phyloP scores from a whole-genome alignment of 176 grass and related monocot species.

The Alloteropsis semialata region DNA sequence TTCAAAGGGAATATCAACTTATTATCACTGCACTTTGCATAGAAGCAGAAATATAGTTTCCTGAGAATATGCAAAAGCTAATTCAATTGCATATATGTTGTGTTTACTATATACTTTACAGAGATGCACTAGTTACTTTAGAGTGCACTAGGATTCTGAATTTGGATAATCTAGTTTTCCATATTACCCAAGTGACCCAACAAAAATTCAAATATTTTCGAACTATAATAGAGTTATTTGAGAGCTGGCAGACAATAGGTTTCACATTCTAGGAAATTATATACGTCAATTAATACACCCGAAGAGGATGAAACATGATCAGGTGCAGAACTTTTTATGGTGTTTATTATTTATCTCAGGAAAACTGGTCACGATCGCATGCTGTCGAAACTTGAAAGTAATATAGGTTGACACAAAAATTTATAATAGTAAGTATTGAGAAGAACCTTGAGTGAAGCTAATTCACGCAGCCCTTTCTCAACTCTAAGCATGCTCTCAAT shows the following conservation, averaged over 20 bases:
- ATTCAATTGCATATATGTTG: constrained; percentile 7
- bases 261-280: constrained; percentile 20
- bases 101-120: constrained; percentile 22
- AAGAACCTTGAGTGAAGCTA: constrained; percentile 91
- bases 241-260: background rate
- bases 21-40: constrained; percentile 11
- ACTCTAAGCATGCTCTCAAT: constrained; percentile 84
- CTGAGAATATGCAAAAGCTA: constrained; percentile 22
- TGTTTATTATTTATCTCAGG: constrained; percentile 7
- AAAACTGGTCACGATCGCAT: constrained; percentile 13
- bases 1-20: constrained; percentile 47
- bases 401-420: background rate
- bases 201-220: background rate
- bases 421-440: constrained; percentile 22
- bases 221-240: constrained; percentile 16
- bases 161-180: background rate
- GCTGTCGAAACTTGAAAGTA: constrained; percentile 30
- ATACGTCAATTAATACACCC: background rate
- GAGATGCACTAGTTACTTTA: constrained; percentile 3
- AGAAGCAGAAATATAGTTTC: constrained; percentile 12
- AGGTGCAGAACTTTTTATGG: background rate
- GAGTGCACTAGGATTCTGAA: background rate
- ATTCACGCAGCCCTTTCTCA: constrained; percentile 96
- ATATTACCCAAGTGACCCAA: background rate
- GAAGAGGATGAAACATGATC: background rate